phyloP scores from a whole-genome alignment of 164 flowering plant species.

The Brasenia schreberi region DNA sequence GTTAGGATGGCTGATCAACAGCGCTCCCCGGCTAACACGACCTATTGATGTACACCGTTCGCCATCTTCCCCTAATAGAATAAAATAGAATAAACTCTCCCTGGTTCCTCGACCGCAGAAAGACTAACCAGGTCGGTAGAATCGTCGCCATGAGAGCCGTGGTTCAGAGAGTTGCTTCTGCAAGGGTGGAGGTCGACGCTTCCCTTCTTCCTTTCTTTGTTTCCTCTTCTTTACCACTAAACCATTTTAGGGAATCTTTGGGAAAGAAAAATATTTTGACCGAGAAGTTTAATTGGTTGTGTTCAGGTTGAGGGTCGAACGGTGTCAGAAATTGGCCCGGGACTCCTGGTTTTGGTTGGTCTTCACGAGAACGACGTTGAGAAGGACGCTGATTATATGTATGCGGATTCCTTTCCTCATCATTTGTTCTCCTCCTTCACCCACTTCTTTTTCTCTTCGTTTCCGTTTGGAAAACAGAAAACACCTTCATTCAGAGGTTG shows the following conservation, averaged over 20 bases:
- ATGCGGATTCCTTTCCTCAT: not conserved
- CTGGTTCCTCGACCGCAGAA: too few relatives aligned
- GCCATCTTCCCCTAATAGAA: too few relatives aligned
- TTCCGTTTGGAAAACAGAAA: too few relatives aligned
- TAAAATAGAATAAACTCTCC: too few relatives aligned
- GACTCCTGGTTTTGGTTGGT: conserved; percentile 80
- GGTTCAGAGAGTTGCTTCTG: conserved; percentile 81
- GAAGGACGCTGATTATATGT: conserved; percentile 77
- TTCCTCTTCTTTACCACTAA: conserved; percentile 1
- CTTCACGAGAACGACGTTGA: conserved; percentile 71
- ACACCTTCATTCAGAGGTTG: too few relatives aligned
- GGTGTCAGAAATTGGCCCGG: conserved; percentile 86
- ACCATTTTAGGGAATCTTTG: conserved; percentile 2
- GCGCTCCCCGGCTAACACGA: too few relatives aligned
- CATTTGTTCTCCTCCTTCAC: not conserved
- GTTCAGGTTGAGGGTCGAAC: conserved; percentile 73
- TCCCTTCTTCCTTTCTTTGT: not conserved
- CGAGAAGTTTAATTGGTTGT: not conserved
- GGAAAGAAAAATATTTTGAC: not conserved
- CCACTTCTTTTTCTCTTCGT: not conserved
- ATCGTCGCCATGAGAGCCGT: conserved; percentile 54
- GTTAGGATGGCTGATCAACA: too few relatives aligned
- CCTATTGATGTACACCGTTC: too few relatives aligned
- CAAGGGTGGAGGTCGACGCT: conserved; percentile 66
- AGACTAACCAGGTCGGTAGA: too few relatives aligned